These are phyloP conservation scores for Uncinocarpus reesii DNA, from an alignment of 2,329 filamentous ascomycete species.

Conservation along the genomic window DNA sequence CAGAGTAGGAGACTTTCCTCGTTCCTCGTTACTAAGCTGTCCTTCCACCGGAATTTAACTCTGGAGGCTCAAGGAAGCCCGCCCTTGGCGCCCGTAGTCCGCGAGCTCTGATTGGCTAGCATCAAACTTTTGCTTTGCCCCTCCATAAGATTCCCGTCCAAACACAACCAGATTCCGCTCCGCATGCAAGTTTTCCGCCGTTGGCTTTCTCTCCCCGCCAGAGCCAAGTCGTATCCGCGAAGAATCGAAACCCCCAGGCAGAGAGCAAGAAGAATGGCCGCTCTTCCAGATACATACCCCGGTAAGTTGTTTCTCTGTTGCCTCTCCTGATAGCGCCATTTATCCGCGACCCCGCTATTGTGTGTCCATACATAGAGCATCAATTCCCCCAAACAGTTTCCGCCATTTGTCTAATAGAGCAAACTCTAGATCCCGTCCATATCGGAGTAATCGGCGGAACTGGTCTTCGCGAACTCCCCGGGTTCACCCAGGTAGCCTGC, in stretches of 20 bases:
- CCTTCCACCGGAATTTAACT: no score
- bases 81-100: no score
- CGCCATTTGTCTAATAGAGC: no score
- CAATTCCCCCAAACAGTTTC: not conserved
- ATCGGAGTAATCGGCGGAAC: conserved; percentile 92
- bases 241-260: conserved; percentile 6
- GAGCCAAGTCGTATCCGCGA: not conserved
- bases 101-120: not conserved
- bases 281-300: conserved; percentile 15
- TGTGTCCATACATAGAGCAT: not conserved
- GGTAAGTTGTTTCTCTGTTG: conserved; percentile 2
- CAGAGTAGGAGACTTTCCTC: no score
- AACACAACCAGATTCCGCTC: not conserved
- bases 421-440: conserved; percentile 54
- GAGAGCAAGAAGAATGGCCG: conserved; percentile 13
- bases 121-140: not conserved
- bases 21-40: no score
- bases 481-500: conserved; percentile 73
- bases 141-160: not conserved
- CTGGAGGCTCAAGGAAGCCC: no score
- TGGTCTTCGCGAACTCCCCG: conserved; percentile 74
- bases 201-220: not conserved
- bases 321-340: no score
- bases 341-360: no score
- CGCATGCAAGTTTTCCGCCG: conserved; percentile 5